Percentiles rank a stretch among this genome's conserved stretches.
Conservation (phyloP, 2,329 filamentous ascomycete genomes). For the Penicillium sclerotigenum region DNA sequence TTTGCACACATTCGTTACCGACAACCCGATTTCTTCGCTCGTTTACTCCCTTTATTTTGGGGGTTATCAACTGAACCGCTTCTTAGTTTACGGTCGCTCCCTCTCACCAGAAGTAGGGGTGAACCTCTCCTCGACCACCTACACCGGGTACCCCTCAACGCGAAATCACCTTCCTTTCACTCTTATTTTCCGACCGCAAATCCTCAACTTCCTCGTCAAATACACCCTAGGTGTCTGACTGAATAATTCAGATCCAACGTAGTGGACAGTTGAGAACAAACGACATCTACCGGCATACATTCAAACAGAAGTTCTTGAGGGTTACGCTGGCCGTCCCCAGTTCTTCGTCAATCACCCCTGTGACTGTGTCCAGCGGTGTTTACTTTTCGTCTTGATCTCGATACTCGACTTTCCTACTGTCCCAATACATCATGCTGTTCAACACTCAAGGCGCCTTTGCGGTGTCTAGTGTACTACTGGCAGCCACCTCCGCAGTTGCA, state of each 20-base stretch:
- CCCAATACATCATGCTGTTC: slow-evolving; percentile 27
- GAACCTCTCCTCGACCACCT: not conserved
- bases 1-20: slow-evolving; percentile 16
- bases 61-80: not conserved
- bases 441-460: slow-evolving; percentile 26
- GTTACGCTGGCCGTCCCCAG: slow-evolving; percentile 41
- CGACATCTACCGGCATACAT: slow-evolving; percentile 4
- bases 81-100: not conserved
- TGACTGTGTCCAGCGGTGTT: slow-evolving; percentile 23
- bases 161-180: slow-evolving; percentile 6
- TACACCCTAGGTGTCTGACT: not conserved
- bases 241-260: not conserved
- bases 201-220: not conserved
- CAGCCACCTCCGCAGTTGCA: slow-evolving; percentile 18
- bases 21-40: slow-evolving; percentile 4
- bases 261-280: slow-evolving; percentile 1
- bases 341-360: slow-evolving; percentile 21
- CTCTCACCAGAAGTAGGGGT: slow-evolving; percentile 1
- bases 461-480: slow-evolving; percentile 27
- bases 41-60: not conserved
- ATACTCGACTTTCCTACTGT: slow-evolving; percentile 4
- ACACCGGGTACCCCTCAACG: not conserved
- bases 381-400: slow-evolving; percentile 4
- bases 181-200: not conserved
- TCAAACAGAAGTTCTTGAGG: slow-evolving; percentile 25